Percentiles rank a stretch among this genome's conserved stretches.
These are phyloP conservation scores for Fraxinus velutina DNA, from an alignment of 305 asterid genomes.

Conservation along the genomic window DNA sequence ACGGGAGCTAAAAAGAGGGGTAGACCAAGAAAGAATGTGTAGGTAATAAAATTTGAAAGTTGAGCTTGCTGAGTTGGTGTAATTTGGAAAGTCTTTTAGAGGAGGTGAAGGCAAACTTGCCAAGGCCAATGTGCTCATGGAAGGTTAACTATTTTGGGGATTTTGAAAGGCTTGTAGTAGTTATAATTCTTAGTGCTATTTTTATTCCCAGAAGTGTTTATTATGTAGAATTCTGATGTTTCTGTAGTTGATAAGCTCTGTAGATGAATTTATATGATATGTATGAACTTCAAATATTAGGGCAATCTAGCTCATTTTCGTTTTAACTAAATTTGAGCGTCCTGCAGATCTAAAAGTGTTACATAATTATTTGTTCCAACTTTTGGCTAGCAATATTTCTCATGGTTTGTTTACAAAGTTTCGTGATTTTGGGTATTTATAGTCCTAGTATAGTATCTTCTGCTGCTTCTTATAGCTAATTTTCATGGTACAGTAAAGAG, in stretches of 20 bases:
- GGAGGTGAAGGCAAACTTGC: background rate
- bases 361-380: background rate
- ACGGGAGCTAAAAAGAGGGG: conserved; percentile 47
- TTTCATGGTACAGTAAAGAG: background rate
- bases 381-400: background rate
- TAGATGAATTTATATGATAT: background rate
- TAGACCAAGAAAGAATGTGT: conserved; percentile 39
- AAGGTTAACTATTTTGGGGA: background rate
- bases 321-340: background rate
- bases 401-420: background rate
- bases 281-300: background rate
- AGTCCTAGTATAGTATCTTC: background rate
- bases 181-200: background rate
- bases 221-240: background rate
- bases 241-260: background rate
- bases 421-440: background rate
- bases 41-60: conserved; percentile 8
- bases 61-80: background rate
- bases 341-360: background rate
- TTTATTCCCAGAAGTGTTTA: background rate
- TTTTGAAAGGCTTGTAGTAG: background rate
- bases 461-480: background rate
- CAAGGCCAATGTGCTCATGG: background rate
- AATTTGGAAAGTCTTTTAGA: background rate
- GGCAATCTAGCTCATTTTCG: background rate